These are phyloP conservation scores for Anaeromyces robustus DNA, from an alignment of 192 early-diverging fungal genomes.

Conservation along the genomic window DNA sequence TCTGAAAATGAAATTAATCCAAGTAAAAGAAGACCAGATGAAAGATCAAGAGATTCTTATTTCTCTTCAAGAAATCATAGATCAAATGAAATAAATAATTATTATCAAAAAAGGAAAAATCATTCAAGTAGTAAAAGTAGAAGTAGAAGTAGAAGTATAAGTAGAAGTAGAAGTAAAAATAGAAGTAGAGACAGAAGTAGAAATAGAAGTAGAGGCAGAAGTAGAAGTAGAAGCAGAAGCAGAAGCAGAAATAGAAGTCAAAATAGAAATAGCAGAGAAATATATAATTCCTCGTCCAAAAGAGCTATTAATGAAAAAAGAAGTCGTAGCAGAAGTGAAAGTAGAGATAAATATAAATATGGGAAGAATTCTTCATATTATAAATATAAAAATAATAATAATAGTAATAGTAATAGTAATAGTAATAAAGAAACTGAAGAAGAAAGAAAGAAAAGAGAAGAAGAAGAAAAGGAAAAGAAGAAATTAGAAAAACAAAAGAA, in stretches of 20 bases:
- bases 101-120: background rate
- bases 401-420: background rate
- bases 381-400: too few relatives aligned
- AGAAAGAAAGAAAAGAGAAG: background rate
- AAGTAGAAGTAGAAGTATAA: background rate
- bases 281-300: background rate
- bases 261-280: too few relatives aligned
- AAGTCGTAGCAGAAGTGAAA: background rate
- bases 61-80: background rate
- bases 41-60: background rate
- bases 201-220: background rate
- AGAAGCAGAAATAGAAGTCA: background rate
- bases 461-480: background rate
- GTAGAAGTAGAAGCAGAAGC: background rate
- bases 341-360: slow-evolving; percentile 4
- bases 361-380: too few relatives aligned
- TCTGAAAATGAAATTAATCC: slow-evolving; percentile 5
- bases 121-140: background rate
- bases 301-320: too few relatives aligned
- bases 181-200: background rate
- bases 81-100: background rate
- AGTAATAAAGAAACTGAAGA: background rate
- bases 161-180: slow-evolving; percentile 2
- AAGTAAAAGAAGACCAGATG: slow-evolving; percentile 4
- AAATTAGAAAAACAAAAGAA: background rate